phyloP scores from a whole-genome alignment of 176 grass and related monocot species.

The Saccharum officinarum region DNA sequence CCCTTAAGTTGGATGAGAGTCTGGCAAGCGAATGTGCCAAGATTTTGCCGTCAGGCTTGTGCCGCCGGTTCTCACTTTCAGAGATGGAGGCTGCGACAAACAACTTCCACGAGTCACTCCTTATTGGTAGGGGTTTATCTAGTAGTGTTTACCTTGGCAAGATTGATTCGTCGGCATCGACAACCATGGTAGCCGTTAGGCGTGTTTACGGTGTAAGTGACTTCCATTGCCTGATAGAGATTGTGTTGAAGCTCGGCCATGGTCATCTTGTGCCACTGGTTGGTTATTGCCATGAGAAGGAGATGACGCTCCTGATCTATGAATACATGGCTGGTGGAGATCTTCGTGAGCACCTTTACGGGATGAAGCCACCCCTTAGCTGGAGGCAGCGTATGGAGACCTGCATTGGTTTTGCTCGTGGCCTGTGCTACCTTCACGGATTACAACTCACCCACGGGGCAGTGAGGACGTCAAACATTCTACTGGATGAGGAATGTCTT shows the following conservation, averaged over 20 bases:
- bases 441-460: not conserved
- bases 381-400: not conserved
- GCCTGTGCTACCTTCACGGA: not conserved
- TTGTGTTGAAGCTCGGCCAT: not conserved
- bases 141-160: not conserved
- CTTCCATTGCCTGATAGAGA: not conserved
- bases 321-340: not conserved
- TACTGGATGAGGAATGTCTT: not conserved
- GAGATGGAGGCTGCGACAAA: not conserved
- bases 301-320: not conserved
- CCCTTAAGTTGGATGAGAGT: not conserved
- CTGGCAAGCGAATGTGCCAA: not conserved
- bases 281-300: not conserved
- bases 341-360: not conserved
- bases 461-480: not conserved
- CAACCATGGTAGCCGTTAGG: not conserved
- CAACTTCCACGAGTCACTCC: not conserved
- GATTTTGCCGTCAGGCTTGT: not conserved
- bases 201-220: not conserved
- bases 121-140: not conserved
- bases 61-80: not conserved
- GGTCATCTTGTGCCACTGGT: not conserved
- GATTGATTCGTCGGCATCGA: not conserved
- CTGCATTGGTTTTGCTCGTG: not conserved
- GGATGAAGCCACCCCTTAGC: not conserved